Evolutionary conservation across 805 yeast species (phyloP), one percentile per base, ranked within the genome.

Genomic region (Brettanomyces custersianus): DNA sequence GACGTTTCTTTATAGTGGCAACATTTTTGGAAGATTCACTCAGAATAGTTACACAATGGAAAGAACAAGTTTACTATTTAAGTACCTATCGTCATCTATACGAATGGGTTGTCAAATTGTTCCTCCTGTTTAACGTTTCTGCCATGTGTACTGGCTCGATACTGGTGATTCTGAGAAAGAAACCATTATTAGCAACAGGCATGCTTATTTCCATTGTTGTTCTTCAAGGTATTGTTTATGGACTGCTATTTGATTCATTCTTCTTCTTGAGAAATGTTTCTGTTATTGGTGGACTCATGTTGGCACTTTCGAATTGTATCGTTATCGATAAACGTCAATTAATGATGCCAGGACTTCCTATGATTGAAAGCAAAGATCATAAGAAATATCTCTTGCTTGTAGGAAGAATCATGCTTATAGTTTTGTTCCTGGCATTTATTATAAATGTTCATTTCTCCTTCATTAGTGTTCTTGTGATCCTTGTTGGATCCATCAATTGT

Each of bases 1-100:
- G 96, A 26, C 71, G 97, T 40, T 76, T 84, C 41, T 73, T 88
- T 45, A 88, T 90, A 42, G 95, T 90, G 38, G 94, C 95, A 33
- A 92, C 97, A 0, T 90, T 88, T 55, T 74, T 77, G 46, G 97
- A 90, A 61, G 97, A 92, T 54, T 73, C 95, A 3, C 55, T 80
- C 36, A 73, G 98, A 58, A 84, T 90, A 50, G 48, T 77, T 36
- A 63, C 86, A 5, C 96, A 88, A 63, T 90, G 96, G 96, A 59
- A 70, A 24, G 95, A 85, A 51, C 98, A 90, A 60, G 84, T 85
- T 18, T 81, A 75, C 57, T 90, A 82, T 58, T 67, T 92, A 47
- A 72, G 83, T 65, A 75, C 76, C 47, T 82, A 77, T 65, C 77
- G 94, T 55, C 84, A 79, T 47, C 64, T 79, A 41, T 94, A 94